Base-by-base conservation (phyloP, 495 filamentous ascomycete genomes). In the Xylaria flabelliformis region DNA sequence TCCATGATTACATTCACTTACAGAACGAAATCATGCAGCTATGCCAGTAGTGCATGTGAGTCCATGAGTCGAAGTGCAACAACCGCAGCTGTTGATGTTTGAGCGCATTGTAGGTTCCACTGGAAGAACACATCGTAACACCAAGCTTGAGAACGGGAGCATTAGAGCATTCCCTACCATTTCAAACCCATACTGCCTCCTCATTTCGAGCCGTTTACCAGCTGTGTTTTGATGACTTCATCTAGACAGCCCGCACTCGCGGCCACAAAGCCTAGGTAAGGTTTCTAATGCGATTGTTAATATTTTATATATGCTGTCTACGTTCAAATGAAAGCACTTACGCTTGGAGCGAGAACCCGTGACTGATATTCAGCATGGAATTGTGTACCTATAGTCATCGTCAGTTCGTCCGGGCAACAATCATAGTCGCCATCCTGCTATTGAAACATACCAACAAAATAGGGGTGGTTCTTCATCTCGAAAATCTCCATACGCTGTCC, bases 401-500 rank as follows among this genome's bases (percentile, higher is more conserved):
- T 71, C 42, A 71, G 73, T 39, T 65, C 51, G 12, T 74, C 67
- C 26, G 55, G 19, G 55, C 36, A 64, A 53, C 66, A 39, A 39
- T 39, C 36, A 71, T 74, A 78, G 78, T 74, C 48, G 21, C 8
- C 13, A 72, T 68, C n/a, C 78, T 73, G 70, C 70, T 72, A 61
- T 69, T 72, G 61, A 41, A 72, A 75, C 75, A 53, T 69, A 74
- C 69, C 96, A 21, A 99, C 92, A 78, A 91, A 99, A 86, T 89
- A 99, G 1, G 92, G 92, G 79, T 99, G 96, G 70, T 97, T 92
- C 78, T 88, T 89, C 64, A 98, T 80, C 82, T 99, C 96, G 32
- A 98, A 82, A 67, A 96, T 87, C 84, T 98, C 96, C 93, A 98
- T 96, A 12, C 95, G 90, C 79, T 91, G 87, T 44, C 93, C 93